Base-by-base conservation (phyloP, 2,329 filamentous ascomycete species). In the Aspergillus awamori region DNA sequence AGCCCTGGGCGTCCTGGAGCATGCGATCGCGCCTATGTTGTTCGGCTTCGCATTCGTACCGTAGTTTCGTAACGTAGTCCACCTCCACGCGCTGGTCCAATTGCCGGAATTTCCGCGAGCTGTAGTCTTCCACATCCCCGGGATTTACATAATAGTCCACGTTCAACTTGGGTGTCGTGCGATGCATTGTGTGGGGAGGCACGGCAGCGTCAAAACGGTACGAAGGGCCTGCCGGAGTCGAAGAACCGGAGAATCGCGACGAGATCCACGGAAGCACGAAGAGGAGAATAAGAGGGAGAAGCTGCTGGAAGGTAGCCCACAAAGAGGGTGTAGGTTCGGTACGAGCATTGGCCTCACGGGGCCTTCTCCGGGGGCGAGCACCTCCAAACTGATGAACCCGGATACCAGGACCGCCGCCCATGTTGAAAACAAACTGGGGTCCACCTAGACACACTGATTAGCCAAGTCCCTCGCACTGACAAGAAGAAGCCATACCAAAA, bases 381-480 rank as follows among this genome's bases (percentile, higher is more conserved):
- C 95, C 94, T 69, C 93, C 94, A 76, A 99, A 98, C 75, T 97
- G 94, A 76, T 98, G 95, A 63, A 99, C 92, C 63, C 94, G 87
- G 70, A 99, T 88, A 20, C 93, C 94, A 3, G 94, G 93, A 7
- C 93, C 92, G 63, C 93, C 93, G 67, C 92, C 92, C 77, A 97
- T 87, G 79, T 97, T 97, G 80, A 98, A 98, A 58, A 97, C 91
- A 76, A 97, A 97, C 69, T 92, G 90, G 26, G 92, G 92, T 15
- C 92, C 92, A 63, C 80, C 83, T 83, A 58, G 45, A 49, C n/a
- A 62, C 39, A 41, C 20, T 5, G 39, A 43, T 56, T 43, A 66
- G 53, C 41, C 39, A 52, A 30, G 11, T 15, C 7, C 41, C 22
- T 22, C 17, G 15, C 5, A 4, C 74, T 8, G 8, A 7, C 10